A percentile compares a stretch with the other conserved stretches of the same genome.
These are phyloP conservation scores for Talaromyces islandicus DNA, from an alignment of 2,329 filamentous ascomycete genomes.

Conservation along the genomic window DNA sequence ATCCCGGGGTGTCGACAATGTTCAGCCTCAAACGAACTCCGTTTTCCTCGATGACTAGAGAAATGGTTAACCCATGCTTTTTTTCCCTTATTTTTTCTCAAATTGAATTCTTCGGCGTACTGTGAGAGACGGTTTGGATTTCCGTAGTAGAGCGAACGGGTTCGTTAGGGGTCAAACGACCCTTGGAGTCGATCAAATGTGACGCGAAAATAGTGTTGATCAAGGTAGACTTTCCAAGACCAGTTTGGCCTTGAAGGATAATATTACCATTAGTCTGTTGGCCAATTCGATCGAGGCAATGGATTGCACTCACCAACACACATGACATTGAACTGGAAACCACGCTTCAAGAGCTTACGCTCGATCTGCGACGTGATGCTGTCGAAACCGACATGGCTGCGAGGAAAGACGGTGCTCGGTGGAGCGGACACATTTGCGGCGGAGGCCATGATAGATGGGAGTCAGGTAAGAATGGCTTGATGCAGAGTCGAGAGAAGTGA, in stretches of 20 bases:
- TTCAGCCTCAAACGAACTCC: constrained; percentile 94
- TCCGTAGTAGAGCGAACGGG: constrained; percentile 92
- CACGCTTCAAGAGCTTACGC: constrained; percentile 98
- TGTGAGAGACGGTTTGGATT: constrained; percentile 95
- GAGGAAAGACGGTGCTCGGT: constrained; percentile 64
- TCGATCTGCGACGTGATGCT: constrained; percentile 99
- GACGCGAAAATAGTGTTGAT: constrained; percentile 99
- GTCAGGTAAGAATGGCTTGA: not conserved
- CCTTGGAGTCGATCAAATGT: constrained; percentile 98
- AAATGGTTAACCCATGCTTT: constrained; percentile 11
- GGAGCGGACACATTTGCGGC: constrained; percentile 47
- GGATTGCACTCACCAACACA: constrained; percentile 75
- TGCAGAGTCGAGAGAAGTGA: constrained; percentile 1
- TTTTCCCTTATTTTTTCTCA: constrained; percentile 12
- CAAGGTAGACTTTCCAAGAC: constrained; percentile 95
- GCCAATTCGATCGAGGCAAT: not conserved
- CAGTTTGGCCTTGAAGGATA: constrained; percentile 72
- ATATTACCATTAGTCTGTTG: not conserved
- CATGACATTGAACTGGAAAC: constrained; percentile 99
- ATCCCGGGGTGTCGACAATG: constrained; percentile 98
- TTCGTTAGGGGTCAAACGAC: constrained; percentile 86
- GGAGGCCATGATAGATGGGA: constrained; percentile 57
- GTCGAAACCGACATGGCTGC: constrained; percentile 99
- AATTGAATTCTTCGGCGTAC: constrained; percentile 30
- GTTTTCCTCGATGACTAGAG: constrained; percentile 87